Evolutionary conservation across 306 rosid genomes (phyloP).

Genomic region (Comarum palustre): DNA sequence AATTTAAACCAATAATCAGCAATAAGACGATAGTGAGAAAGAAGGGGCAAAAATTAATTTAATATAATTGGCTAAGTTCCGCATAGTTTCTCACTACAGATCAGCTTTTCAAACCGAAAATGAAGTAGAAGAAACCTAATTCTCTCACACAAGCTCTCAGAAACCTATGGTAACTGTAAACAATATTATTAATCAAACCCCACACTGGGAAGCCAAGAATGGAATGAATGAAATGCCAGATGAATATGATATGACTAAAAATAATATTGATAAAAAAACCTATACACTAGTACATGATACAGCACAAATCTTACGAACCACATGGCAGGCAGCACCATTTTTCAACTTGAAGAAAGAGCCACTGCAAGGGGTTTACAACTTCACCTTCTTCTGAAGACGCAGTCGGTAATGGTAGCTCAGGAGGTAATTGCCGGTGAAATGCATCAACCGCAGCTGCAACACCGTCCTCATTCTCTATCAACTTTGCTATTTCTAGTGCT

Average conservation of each 20-base stretch:
- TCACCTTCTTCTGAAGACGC: slow-evolving; percentile 49
- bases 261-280: background rate
- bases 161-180: background rate
- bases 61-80: background rate
- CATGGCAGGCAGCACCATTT: slow-evolving; percentile 64
- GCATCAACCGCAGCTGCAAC: slow-evolving; percentile 85
- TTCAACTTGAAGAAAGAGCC: slow-evolving; percentile 59
- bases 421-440: slow-evolving; percentile 81
- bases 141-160: slow-evolving; percentile 3
- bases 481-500: slow-evolving; percentile 63
- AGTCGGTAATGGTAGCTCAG: slow-evolving; percentile 64
- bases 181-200: slow-evolving; percentile 11
- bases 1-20: background rate
- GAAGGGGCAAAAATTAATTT: background rate
- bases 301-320: slow-evolving; percentile 43
- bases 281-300: slow-evolving; percentile 19
- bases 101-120: background rate
- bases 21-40: background rate
- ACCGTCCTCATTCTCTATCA: slow-evolving; percentile 89
- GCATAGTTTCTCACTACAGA: background rate
- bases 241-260: slow-evolving; percentile 24
- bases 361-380: slow-evolving; percentile 42
- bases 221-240: slow-evolving; percentile 54
- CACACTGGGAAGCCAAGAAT: slow-evolving; percentile 22
- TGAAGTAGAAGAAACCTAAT: background rate